Evolutionary conservation across 345 rosid genomes (phyloP), one percentile per base, ranked within the genome.

Genomic region (Turnera subulata): DNA sequence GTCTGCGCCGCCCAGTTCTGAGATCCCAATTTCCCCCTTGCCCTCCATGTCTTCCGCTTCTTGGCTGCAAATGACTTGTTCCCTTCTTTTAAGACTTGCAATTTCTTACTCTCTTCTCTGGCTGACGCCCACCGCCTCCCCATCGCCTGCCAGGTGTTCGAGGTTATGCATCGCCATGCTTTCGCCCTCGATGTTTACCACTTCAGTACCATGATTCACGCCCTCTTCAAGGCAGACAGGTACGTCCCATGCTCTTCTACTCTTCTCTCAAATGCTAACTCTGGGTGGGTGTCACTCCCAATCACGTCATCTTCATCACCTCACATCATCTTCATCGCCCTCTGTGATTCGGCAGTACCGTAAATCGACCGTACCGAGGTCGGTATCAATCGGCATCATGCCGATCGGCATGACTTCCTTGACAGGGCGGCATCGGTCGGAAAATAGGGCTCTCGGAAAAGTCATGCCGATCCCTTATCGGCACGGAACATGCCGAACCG

Each of bases 231-330:
- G 69, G 75, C 80, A 67, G 82, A 78, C 37, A 79, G 76, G 65
- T 66, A 80, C 15, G 84, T n/a, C 70, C 32, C 76, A 79, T 59
- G 89, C 89, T 0, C 10, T 81, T 43, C 52, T 18, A 8, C 64
- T 89, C 64, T 84, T 86, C 55, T 47, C 67, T 0, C 70, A 65
- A 50, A 86, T 89, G 95, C 81, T 78, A 53, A 66, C 76, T 52
- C 40, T 60, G 59, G 81, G n/a, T n/a, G n/a, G n/a, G 89, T 52
- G 53, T 75, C 32, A 40, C 73, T 64, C 92, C 95, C 0, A 86
- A 84, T 53, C 85, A 76, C 44, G 86, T 81, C 57, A 78, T 95
- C 4, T 89, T 75, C 40, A 89, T 86, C 49, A 72, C n/a, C n/a
- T n/a, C n/a, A n/a, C n/a, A n/a, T n/a, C n/a, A n/a, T n/a, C n/a